Evolutionary conservation across 1,284 basidiomycete species (phyloP).

Genomic region (Pseudozyma flocculosa): DNA sequence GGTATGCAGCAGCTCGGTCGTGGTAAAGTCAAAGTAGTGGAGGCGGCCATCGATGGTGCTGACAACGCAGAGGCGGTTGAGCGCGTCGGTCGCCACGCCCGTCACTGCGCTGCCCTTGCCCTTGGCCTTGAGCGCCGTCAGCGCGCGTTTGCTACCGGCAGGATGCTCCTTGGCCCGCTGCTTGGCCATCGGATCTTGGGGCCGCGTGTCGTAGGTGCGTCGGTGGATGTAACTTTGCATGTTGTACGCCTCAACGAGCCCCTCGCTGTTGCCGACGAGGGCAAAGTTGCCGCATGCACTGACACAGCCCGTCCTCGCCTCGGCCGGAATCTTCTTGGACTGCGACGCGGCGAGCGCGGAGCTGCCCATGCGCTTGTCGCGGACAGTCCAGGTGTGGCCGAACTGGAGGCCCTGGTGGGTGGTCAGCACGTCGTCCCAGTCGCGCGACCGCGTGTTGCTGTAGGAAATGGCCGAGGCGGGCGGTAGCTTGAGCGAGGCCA

Average conservation of each 20-base stretch:
- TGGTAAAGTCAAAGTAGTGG: slow-evolving; percentile 95
- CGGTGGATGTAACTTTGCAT: slow-evolving; percentile 83
- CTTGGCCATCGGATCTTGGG: slow-evolving; percentile 20
- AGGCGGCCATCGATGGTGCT: slow-evolving; percentile 81
- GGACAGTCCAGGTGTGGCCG: slow-evolving; percentile 46
- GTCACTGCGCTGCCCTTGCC: slow-evolving; percentile 60
- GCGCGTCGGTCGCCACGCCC: slow-evolving; percentile 79
- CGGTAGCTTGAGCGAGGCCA: slow-evolving; percentile 65
- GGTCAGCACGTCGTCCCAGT: slow-evolving; percentile 97
- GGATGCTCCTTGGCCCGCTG: slow-evolving; percentile 23
- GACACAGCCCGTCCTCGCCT: slow-evolving; percentile 63
- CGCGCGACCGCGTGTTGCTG: slow-evolving; percentile 78
- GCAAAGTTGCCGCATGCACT: slow-evolving; percentile 96
- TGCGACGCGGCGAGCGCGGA: slow-evolving; percentile 25
- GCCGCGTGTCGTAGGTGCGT: slow-evolving; percentile 60
- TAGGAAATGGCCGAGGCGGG: slow-evolving; percentile 75
- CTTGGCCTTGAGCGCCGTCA: slow-evolving; percentile 15
- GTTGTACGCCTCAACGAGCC: slow-evolving; percentile 53
- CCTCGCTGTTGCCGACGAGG: slow-evolving; percentile 63
- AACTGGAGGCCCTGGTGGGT: slow-evolving; percentile 69
- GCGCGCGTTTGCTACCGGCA: slow-evolving; percentile 19
- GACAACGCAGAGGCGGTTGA: slow-evolving; percentile 79
- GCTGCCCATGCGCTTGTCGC: slow-evolving; percentile 48
- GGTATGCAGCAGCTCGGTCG: slow-evolving; percentile 70
- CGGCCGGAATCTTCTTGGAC: slow-evolving; percentile 60